Evolutionary conservation across 108 stramenopile species (phyloP).

Genomic region (Fragilaria crotonensis): DNA sequence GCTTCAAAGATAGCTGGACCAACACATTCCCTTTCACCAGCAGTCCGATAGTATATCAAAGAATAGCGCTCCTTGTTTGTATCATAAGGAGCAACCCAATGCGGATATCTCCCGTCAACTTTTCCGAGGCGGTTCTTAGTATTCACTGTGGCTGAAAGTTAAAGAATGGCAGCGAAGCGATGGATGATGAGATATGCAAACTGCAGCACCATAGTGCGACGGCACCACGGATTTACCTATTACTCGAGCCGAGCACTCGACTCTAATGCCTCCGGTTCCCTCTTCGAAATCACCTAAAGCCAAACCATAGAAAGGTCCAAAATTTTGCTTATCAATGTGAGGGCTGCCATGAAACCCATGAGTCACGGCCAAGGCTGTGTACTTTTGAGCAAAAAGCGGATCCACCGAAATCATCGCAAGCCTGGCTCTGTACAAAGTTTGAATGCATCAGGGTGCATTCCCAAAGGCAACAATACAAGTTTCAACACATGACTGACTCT

Average conservation of each 20-base stretch:
- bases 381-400: slow-evolving; percentile 33
- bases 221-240: too few relatives aligned
- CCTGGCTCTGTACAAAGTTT: too few relatives aligned
- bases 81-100: slow-evolving; percentile 58
- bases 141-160: slow-evolving; percentile 38
- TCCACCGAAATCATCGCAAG: slow-evolving; percentile 35
- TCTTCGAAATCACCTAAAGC: slow-evolving; percentile 39
- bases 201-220: too few relatives aligned
- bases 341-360: slow-evolving; percentile 50
- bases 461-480: too few relatives aligned
- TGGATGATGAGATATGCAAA: too few relatives aligned
- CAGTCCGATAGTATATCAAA: slow-evolving; percentile 44
- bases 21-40: too few relatives aligned
- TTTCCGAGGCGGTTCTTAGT: slow-evolving; percentile 47
- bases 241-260: too few relatives aligned
- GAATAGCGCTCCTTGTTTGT: slow-evolving; percentile 45
- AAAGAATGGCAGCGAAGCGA: slow-evolving; percentile 40
- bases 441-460: too few relatives aligned
- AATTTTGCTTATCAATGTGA: slow-evolving; percentile 63
- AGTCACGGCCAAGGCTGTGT: slow-evolving; percentile 61
- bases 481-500: too few relatives aligned
- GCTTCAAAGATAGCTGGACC: too few relatives aligned
- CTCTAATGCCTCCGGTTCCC: slow-evolving; percentile 36
- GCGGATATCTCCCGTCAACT: slow-evolving; percentile 67
- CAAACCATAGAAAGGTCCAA: slow-evolving; percentile 63